Evolutionary conservation across 495 filamentous ascomycete species (phyloP).

Genomic region (Aspergillus bridgeri): DNA sequence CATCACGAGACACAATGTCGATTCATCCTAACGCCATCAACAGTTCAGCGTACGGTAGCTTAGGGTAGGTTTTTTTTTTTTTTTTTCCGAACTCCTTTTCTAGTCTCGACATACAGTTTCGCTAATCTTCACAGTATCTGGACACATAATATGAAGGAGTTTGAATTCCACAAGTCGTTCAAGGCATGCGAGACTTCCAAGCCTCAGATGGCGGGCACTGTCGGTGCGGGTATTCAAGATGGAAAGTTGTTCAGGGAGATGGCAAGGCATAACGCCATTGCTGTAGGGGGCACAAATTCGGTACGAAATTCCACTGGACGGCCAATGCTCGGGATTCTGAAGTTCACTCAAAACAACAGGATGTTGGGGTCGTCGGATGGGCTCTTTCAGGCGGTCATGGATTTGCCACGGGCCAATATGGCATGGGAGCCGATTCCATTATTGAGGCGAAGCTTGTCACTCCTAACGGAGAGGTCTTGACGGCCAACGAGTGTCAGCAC

Average conservation of each 20-base stretch:
- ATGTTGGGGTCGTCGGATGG: too few relatives aligned
- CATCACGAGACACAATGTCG: neutral
- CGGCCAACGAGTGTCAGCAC: conserved; percentile 12
- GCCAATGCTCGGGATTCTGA: too few relatives aligned
- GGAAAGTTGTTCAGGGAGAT: conserved; percentile 6
- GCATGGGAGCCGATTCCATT: conserved; percentile 28
- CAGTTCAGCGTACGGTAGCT: conserved; percentile 3
- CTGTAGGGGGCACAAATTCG: too few relatives aligned
- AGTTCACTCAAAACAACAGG: neutral
- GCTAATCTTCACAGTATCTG: conserved; percentile 6
- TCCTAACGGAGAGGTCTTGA: conserved; percentile 25
- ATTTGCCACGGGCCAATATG: conserved; percentile 24
- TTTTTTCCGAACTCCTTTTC: too few relatives aligned
- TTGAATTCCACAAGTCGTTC: conserved; percentile 6
- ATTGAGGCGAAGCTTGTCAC: conserved; percentile 25
- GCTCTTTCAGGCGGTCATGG: conserved; percentile 36
- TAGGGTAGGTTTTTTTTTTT: neutral
- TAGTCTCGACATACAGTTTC: too few relatives aligned
- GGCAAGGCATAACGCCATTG: conserved; percentile 1
- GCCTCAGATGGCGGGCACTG: conserved; percentile 3
- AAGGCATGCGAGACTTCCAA: neutral
- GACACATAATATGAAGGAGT: conserved; percentile 9
- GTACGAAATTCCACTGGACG: neutral
- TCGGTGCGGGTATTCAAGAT: conserved; percentile 11
- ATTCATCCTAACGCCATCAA: neutral